Conservation (phyloP, 306 rosid species). For the Dryas drummondii region DNA sequence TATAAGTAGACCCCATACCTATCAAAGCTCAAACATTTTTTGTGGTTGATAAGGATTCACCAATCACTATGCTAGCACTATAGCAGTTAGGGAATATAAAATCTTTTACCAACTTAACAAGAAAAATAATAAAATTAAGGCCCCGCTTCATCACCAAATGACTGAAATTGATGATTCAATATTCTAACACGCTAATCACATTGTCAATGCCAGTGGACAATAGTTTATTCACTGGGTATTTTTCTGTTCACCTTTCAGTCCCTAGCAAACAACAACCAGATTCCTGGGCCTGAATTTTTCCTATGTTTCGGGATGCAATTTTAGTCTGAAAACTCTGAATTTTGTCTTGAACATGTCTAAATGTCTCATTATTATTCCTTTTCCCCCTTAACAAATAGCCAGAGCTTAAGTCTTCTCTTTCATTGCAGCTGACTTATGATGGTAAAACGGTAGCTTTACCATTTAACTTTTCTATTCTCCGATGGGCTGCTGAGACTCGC, state of each 20-base stretch:
- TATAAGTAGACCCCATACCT: not conserved
- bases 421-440: conserved; percentile 65
- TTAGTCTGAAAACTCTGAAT: not conserved
- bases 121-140: not conserved
- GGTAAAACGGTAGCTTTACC: conserved; percentile 68
- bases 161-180: not conserved
- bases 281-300: not conserved
- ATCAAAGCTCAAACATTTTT: not conserved
- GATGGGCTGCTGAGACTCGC: conserved; percentile 75
- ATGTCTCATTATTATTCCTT: conserved; percentile 4
- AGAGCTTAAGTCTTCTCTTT: conserved; percentile 23
- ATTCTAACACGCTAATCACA: not conserved
- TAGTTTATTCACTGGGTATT: not conserved
- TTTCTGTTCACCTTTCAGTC: not conserved
- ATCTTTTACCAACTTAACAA: not conserved
- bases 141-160: not conserved
- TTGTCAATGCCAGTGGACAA: not conserved
- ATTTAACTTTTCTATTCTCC: conserved; percentile 63
- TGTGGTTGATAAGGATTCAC: not conserved
- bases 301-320: not conserved
- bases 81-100: not conserved
- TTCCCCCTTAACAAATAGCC: conserved; percentile 7
- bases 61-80: not conserved
- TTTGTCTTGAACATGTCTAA: not conserved
- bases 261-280: not conserved